Evolutionary conservation across 306 rosid species (phyloP), one percentile per base, ranked within the genome.

Genomic region (Adenanthera pavonina): DNA sequence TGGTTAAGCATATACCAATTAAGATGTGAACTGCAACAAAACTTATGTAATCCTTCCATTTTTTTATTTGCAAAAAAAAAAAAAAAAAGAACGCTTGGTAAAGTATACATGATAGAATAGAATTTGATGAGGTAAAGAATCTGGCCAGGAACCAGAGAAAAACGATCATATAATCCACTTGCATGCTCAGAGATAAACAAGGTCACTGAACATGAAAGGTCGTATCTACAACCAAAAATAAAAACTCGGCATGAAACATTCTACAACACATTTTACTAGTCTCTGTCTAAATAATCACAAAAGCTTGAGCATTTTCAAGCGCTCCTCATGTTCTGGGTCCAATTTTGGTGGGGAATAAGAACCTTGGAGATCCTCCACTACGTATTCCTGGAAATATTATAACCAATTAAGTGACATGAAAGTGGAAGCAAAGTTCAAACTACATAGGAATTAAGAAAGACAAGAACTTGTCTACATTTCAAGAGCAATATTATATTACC

Each of bases 221-320:
- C 53, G 66, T 79, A 76, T 52, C 56, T 59, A 67, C 40, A 60
- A 59, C 7, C 1, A 25, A 57, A 70, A 54, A 52, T 30, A 73
- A 33, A 35, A 73, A 15, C 13, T 74, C 66, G 62, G 78, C 57
- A 46, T 60, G 15, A 15, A 56, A 79, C 74, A 80, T 64, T 75
- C 41, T 43, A 36, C 60, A 72, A 49, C 75, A 62, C 68, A 64
- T 76, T 73, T 79, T 83, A 81, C 88, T 78, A 16, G 19, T 60
- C 38, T 25, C 73, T 46, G 64, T 40, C 72, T 80, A 41, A 47
- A 43, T 74, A 60, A 52, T 83, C 77, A 82, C 88, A 91, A 87
- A 72, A 96, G 92, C 91, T 93, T 92, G 33, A 96, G 97, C 98
- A 93, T 93, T 90, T 91, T 96, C 89, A 96, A 85, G 74, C 97